These are phyloP conservation scores for Astragalus membranaceus DNA, from an alignment of 306 rosid genomes.

Conservation along the genomic window DNA sequence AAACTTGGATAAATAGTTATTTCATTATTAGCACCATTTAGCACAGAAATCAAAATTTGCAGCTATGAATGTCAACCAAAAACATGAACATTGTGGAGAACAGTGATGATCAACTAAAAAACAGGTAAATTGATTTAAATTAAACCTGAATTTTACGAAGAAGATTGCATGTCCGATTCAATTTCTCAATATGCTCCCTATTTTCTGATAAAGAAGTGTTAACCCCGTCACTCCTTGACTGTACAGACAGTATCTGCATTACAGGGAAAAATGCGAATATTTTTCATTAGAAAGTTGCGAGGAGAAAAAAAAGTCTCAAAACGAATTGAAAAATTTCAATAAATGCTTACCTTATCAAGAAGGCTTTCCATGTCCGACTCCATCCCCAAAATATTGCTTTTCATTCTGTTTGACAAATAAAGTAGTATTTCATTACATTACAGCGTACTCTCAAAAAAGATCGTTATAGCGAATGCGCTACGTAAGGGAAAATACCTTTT, in stretches of 20 bases:
- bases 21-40: background rate
- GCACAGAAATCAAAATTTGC: background rate
- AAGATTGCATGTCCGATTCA: constrained; percentile 74
- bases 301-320: background rate
- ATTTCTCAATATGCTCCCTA: constrained; percentile 80
- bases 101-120: background rate
- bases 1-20: background rate
- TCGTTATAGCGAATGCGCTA: background rate
- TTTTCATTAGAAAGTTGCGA: background rate
- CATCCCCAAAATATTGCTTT: constrained; percentile 87
- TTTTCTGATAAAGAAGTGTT: constrained; percentile 72
- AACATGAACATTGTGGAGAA: background rate
- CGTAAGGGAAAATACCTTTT: constrained; percentile 38
- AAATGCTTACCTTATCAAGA: constrained; percentile 57
- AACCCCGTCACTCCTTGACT: constrained; percentile 80
- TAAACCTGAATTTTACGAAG: constrained; percentile 84
- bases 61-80: background rate
- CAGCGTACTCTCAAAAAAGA: background rate
- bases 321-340: background rate
- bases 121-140: background rate
- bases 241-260: constrained; percentile 82
- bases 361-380: constrained; percentile 83
- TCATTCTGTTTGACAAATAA: constrained; percentile 52
- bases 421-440: background rate
- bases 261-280: background rate